Percentiles rank a stretch among this genome's conserved stretches.
phyloP scores from a whole-genome alignment of 2,329 filamentous ascomycete species.

The Periconia digitata region DNA sequence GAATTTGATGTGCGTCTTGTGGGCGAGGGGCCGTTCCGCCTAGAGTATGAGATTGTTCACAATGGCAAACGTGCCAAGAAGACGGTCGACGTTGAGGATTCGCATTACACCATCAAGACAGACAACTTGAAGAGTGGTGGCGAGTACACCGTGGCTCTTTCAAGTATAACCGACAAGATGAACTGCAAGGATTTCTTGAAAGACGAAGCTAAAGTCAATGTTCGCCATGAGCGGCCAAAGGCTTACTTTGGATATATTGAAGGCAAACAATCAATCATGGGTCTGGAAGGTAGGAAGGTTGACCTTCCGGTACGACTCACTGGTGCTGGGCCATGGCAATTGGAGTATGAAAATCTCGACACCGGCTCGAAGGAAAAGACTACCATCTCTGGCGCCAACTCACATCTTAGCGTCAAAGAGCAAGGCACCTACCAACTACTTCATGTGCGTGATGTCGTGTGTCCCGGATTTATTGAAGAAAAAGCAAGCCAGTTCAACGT shows the following conservation, averaged over 20 bases:
- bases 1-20: slow-evolving; percentile 72
- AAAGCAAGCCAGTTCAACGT: slow-evolving; percentile 76
- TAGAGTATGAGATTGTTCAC: slow-evolving; percentile 93
- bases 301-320: slow-evolving; percentile 81
- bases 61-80: slow-evolving; percentile 79
- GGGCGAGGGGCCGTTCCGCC: slow-evolving; percentile 82
- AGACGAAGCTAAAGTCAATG: slow-evolving; percentile 77
- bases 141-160: slow-evolving; percentile 84
- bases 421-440: slow-evolving; percentile 79
- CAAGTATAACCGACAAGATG: slow-evolving; percentile 81
- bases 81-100: slow-evolving; percentile 63
- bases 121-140: slow-evolving; percentile 75
- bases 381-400: slow-evolving; percentile 63
- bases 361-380: slow-evolving; percentile 48
- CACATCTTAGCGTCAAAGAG: slow-evolving; percentile 64
- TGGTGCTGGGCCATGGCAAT: slow-evolving; percentile 80
- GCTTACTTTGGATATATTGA: slow-evolving; percentile 85
- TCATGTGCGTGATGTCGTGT: slow-evolving; percentile 75
- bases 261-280: slow-evolving; percentile 71
- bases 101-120: slow-evolving; percentile 72
- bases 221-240: slow-evolving; percentile 84
- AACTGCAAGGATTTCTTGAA: slow-evolving; percentile 85
- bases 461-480: slow-evolving; percentile 77
- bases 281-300: slow-evolving; percentile 73
- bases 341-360: slow-evolving; percentile 72